Evolutionary conservation across 2,329 filamentous ascomycete species (phyloP).

Genomic region (Aspergillus puulaauensis): DNA sequence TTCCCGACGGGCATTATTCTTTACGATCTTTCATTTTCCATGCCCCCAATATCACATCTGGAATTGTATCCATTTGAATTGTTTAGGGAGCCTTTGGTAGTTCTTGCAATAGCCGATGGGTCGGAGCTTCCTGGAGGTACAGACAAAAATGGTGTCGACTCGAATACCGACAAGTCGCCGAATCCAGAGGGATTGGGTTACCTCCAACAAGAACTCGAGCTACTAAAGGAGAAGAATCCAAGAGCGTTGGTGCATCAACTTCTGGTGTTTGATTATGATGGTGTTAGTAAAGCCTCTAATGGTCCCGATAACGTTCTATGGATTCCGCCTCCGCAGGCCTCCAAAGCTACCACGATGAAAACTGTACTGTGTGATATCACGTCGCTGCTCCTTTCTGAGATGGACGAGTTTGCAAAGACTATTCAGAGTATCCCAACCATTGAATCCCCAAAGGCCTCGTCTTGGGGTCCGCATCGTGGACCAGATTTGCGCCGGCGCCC

Average conservation of each 20-base stretch:
- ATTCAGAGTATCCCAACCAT: slow-evolving; percentile 73
- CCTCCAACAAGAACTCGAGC: slow-evolving; percentile 64
- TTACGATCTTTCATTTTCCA: slow-evolving; percentile 80
- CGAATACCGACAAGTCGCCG: slow-evolving; percentile 32
- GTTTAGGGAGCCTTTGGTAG: slow-evolving; percentile 77
- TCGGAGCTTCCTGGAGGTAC: slow-evolving; percentile 56
- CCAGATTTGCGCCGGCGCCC: slow-evolving; percentile 44
- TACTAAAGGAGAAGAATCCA: slow-evolving; percentile 69
- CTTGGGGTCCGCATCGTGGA: slow-evolving; percentile 51
- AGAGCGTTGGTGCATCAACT: slow-evolving; percentile 76
- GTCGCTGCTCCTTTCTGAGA: slow-evolving; percentile 69
- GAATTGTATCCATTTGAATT: slow-evolving; percentile 85
- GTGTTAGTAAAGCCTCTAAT: slow-evolving; percentile 54
- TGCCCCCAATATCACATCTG: slow-evolving; percentile 75
- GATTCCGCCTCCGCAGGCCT: slow-evolving; percentile 67
- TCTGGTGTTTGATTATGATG: slow-evolving; percentile 73
- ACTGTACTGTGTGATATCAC: slow-evolving; percentile 78
- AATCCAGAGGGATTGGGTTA: slow-evolving; percentile 37
- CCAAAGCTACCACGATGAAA: slow-evolving; percentile 76
- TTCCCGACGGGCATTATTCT: slow-evolving; percentile 84
- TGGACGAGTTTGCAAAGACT: slow-evolving; percentile 71
- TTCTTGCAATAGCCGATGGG: slow-evolving; percentile 84
- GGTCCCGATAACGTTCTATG: slow-evolving; percentile 65
- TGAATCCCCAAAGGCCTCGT: slow-evolving; percentile 65
- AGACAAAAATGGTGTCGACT: slow-evolving; percentile 11